Conservation (phyloP, 768 basidiomycete species). For the Boletellus ananiceps region DNA sequence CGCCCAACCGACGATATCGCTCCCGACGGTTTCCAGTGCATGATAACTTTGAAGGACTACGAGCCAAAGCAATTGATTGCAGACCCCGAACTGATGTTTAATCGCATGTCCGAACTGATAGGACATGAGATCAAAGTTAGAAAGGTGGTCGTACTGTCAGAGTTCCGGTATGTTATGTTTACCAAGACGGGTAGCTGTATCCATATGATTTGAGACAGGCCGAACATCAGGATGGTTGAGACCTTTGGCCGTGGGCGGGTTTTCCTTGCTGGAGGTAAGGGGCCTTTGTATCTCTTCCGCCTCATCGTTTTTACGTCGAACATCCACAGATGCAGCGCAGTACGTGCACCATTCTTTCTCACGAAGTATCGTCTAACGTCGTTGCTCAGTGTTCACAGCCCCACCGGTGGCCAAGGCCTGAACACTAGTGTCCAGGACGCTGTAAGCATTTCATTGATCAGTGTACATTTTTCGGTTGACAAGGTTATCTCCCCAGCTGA, state of each 20-base stretch:
- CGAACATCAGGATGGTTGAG: conserved; percentile 47
- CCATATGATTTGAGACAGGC: conserved; percentile 24
- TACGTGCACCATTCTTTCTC: background rate
- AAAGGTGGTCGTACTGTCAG: conserved; percentile 20
- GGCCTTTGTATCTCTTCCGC: background rate
- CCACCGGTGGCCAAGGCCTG: conserved; percentile 31
- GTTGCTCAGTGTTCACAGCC: conserved; percentile 18
- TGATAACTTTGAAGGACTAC: background rate
- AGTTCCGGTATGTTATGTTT: conserved; percentile 21
- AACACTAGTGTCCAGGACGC: conserved; percentile 37
- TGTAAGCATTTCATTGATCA: conserved; percentile 24
- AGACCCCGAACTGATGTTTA: conserved; percentile 23
- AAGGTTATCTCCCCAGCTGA: conserved; percentile 25
- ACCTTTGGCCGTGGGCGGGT: conserved; percentile 40
- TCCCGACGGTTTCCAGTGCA: conserved; percentile 13
- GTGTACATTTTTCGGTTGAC: background rate
- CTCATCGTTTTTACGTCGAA: background rate
- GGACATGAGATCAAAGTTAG: conserved; percentile 28
- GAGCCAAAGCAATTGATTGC: conserved; percentile 10
- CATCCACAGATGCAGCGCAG: conserved; percentile 43
- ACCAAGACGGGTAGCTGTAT: background rate
- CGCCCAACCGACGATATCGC: conserved; percentile 3
- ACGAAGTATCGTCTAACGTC: background rate
- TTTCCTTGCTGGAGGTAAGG: conserved; percentile 43
- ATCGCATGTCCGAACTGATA: conserved; percentile 24